Conservation (phyloP, 1,284 basidiomycete species). For the Tremellales sp. region DNA sequence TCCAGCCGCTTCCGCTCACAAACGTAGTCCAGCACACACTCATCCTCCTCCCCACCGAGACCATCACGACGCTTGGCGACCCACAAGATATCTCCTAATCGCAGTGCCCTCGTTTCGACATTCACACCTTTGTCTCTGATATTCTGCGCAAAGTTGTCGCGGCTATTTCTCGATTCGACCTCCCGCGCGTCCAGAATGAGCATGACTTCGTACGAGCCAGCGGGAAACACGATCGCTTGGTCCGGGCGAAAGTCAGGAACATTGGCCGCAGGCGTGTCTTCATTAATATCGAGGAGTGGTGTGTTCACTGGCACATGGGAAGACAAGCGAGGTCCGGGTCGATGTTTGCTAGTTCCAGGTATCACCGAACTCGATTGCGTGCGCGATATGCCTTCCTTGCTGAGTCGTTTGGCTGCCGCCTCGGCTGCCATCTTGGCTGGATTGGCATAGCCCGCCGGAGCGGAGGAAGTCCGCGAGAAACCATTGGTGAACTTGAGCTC, state of each 20-base stretch:
- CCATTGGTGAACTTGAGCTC: not conserved
- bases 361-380: slow-evolving; percentile 6
- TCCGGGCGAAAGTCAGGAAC: slow-evolving; percentile 30
- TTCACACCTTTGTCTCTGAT: slow-evolving; percentile 45
- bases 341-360: not conserved
- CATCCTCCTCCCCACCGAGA: slow-evolving; percentile 43
- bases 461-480: slow-evolving; percentile 12
- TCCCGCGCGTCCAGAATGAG: slow-evolving; percentile 57
- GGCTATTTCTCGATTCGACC: slow-evolving; percentile 45
- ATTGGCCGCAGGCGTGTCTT: slow-evolving; percentile 5
- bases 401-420: slow-evolving; percentile 11
- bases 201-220: slow-evolving; percentile 53
- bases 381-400: not conserved
- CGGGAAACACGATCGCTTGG: slow-evolving; percentile 48
- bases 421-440: slow-evolving; percentile 11
- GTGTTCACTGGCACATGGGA: slow-evolving; percentile 26
- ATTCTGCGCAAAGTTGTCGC: slow-evolving; percentile 43
- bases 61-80: slow-evolving; percentile 50
- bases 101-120: slow-evolving; percentile 52
- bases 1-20: slow-evolving; percentile 57
- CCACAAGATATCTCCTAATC: slow-evolving; percentile 58
- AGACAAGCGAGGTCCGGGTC: slow-evolving; percentile 26
- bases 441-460: slow-evolving; percentile 1
- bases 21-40: slow-evolving; percentile 56
- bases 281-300: slow-evolving; percentile 12